These are phyloP conservation scores for Paramecium octaurelia DNA, from an alignment of 73 alveolate species.

Conservation along the genomic window DNA sequence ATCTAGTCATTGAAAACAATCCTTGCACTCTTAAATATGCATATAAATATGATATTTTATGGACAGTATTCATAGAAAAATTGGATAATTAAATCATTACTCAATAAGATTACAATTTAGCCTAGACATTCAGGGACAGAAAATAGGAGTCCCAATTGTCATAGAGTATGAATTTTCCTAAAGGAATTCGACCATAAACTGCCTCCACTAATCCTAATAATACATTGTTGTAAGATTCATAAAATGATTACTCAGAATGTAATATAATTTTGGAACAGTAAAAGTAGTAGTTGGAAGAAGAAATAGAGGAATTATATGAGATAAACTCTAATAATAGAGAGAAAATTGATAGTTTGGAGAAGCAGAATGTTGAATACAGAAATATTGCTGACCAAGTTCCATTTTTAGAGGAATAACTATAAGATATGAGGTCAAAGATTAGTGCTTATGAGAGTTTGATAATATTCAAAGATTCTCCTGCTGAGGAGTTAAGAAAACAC, in stretches of 20 bases:
- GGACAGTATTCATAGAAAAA: slow-evolving; percentile 8
- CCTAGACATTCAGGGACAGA: not conserved
- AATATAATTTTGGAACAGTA: not conserved
- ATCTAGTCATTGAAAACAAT: not conserved
- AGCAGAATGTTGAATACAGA: not conserved
- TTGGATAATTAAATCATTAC: slow-evolving; percentile 1
- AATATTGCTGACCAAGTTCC: not conserved
- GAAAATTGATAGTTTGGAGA: not conserved
- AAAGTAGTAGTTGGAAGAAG: not conserved
- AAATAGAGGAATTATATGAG: not conserved
- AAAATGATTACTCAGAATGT: not conserved
- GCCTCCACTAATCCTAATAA: not conserved
- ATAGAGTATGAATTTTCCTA: not conserved
- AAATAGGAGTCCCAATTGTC: not conserved
- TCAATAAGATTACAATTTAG: not conserved
- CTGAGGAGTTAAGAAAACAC: not conserved
- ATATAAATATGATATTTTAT: not conserved
- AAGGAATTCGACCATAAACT: not conserved
- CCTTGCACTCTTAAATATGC: slow-evolving; percentile 11
- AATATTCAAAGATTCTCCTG: slow-evolving; percentile 23
- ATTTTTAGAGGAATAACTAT: not conserved
- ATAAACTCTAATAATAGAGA: not conserved
- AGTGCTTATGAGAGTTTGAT: not conserved
- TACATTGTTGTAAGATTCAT: not conserved
- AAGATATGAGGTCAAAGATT: not conserved